A percentile compares a stretch with the other conserved stretches of the same genome.
Evolutionary conservation across 345 rosid species (phyloP).

Genomic region (Gossypium sturtianum): DNA sequence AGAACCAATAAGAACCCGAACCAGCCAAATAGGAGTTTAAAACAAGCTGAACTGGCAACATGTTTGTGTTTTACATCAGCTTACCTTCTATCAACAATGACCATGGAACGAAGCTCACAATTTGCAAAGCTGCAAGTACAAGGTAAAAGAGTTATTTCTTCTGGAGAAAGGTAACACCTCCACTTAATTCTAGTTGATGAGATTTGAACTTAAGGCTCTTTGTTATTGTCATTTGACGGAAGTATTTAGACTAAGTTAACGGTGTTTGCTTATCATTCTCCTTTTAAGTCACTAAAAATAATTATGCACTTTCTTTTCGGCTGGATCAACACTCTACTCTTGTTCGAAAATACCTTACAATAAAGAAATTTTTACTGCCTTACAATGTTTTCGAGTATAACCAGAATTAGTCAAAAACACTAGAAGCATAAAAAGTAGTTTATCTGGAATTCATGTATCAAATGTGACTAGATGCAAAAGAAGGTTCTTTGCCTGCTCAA

Average conservation of each 20-base stretch:
- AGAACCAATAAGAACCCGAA: constrained; percentile 6
- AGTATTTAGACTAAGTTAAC: background rate
- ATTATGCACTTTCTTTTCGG: background rate
- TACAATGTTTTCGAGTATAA: background rate
- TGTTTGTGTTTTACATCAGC: constrained; percentile 6
- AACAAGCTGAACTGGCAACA: background rate
- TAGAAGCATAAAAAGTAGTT: background rate
- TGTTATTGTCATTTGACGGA: background rate
- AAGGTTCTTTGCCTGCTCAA: background rate
- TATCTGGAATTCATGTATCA: background rate
- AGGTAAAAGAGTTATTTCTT: constrained; percentile 10
- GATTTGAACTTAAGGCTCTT: background rate
- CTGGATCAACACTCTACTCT: background rate
- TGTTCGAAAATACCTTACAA: background rate
- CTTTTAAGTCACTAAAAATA: background rate
- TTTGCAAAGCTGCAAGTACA: constrained; percentile 67
- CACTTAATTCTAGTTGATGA: background rate
- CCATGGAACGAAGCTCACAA: constrained; percentile 95
- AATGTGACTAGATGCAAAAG: background rate
- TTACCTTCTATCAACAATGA: constrained; percentile 76
- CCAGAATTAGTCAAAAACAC: background rate
- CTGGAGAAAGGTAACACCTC: background rate
- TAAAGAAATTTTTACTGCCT: background rate
- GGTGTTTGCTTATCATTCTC: background rate
- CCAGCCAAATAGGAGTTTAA: background rate